Base-by-base conservation (phyloP, 225 moss, liverwort and hornwort genomes). In the Lunularia cruciata region DNA sequence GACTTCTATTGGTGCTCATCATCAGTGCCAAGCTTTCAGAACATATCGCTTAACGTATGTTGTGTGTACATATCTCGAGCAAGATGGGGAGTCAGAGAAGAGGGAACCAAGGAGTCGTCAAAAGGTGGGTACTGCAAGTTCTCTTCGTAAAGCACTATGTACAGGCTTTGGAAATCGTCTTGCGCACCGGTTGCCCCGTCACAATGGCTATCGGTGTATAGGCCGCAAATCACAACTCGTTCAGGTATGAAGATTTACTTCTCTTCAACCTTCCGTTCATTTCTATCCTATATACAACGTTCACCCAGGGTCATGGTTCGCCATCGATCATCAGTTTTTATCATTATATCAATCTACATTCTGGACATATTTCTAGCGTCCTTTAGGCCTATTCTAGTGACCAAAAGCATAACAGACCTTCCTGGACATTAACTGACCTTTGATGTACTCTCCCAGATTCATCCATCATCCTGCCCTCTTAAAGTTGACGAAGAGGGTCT, bases 401-500 rank as follows among this genome's bases (percentile, higher is more conserved):
- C n/a, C n/a, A n/a, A n/a, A n/a, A n/a, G n/a, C n/a, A n/a, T n/a
- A n/a, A n/a, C n/a, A n/a, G n/a, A n/a, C n/a, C n/a, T n/a, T n/a
- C n/a, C n/a, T n/a, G n/a, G n/a, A n/a, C n/a, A n/a, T n/a, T 52
- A 31, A 48, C 28, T 40, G 25, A 49, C n/a, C 12, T 40, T 8
- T 57, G 34, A 16, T 20, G 0, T 59, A 47, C 0, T 12, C 31
- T 68, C 48, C n/a, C 84, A 87, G 87, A 87, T 96, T 46, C 96
- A 96, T 75, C 92, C 92, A 35, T 80, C 87, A 69, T 84, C 92
- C 19, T 86, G 86, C 73, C 71, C 79, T 39, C 88, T 96, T 46
- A 72, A 84, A 74, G 85, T 89, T 66, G 90, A 96, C 68, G 87
- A 92, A 74, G 92, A 96, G 70, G 96, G 96, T 57, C 73, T 96